phyloP scores from a whole-genome alignment of 306 rosid genomes.

The Biancaea sappan region DNA sequence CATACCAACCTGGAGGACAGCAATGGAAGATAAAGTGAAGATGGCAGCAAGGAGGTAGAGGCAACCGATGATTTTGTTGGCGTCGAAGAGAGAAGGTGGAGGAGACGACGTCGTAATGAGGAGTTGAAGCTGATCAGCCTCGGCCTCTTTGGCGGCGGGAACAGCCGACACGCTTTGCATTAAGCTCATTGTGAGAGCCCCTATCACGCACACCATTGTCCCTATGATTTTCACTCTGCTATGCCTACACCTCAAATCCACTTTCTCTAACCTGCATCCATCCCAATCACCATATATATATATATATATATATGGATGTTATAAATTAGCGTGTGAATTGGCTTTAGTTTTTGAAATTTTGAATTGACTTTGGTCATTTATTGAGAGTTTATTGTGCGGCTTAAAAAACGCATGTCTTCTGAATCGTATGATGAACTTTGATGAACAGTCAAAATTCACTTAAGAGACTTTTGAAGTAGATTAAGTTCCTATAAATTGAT shows the following conservation, averaged over 20 bases:
- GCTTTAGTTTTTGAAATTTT: too few relatives aligned
- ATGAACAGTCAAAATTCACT: too few relatives aligned
- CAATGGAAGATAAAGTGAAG: conserved; percentile 52
- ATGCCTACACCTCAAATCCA: conserved; percentile 65
- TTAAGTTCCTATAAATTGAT: too few relatives aligned
- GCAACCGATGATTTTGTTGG: conserved; percentile 63
- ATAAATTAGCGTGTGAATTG: too few relatives aligned
- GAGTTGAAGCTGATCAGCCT: too few relatives aligned
- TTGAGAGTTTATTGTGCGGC: too few relatives aligned
- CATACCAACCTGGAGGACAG: conserved; percentile 91
- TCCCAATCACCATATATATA: too few relatives aligned
- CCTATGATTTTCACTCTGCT: conserved; percentile 83
- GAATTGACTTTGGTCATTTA: too few relatives aligned
- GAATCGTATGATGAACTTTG: too few relatives aligned
- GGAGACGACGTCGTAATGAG: conserved; percentile 27
- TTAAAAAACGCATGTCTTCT: too few relatives aligned
- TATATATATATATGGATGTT: too few relatives aligned
- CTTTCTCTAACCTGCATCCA: conserved; percentile 74
- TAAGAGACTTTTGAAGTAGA: too few relatives aligned
- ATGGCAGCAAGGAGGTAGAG: conserved; percentile 66
- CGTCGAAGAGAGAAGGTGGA: conserved; percentile 43
- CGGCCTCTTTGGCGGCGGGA: background rate
- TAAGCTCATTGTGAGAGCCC: conserved; percentile 79
- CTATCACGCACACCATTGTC: conserved; percentile 70
- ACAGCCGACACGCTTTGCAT: conserved; percentile 56